Base-by-base conservation (phyloP, 805 yeast species). In the Komagataella ulmi region DNA sequence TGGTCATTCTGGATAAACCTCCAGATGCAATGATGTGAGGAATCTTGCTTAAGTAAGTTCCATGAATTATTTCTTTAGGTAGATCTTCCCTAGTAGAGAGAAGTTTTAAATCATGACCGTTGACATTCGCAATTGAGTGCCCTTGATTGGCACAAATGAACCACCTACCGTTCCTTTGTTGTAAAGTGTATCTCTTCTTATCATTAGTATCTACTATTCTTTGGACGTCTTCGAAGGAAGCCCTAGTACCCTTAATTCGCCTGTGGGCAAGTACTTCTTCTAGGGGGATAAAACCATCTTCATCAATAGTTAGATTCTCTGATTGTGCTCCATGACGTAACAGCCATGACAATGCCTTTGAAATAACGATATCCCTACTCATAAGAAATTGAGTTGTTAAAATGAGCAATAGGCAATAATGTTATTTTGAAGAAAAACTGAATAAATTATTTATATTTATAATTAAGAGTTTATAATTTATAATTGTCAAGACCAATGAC, bases 61-160 rank as follows among this genome's bases (percentile, higher is more conserved):
- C 98, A 64, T 93, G 99, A 17, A 88, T 80, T 2, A 88, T 74
- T 1, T 64, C 61, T 0, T 56, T 45, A 0, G 86, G 93, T 48
- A 79, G 69, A 3, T 74, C 70, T 0, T 64, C 68, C 3, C 46
- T n/a, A 3, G 49, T 48, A 7, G 63, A 19, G 47, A 80, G 59
- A 44, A 61, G 69, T 48, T 51, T 61, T 24, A 79, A 64, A 24
- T 74, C 71, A 14, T 75, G 73, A 18, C 69, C 74, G 24, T 66
- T 65, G 1, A 81, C 69, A 0, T 58, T 53, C 40, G 64, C 61
- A 4, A 91, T 67, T 0, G 95, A 81, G 64, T 93, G 99, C 3
- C 99, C 99, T 65, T 93, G 99, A 50, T 83, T 83, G 3, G 99
- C 98, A 61, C 97, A 79, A n/a, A 91, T 78, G 43, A 48, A 55